Percentiles rank a stretch among this genome's conserved stretches.
Evolutionary conservation across 2,329 filamentous ascomycete species (phyloP).

Genomic region (Fusarium sp.): DNA sequence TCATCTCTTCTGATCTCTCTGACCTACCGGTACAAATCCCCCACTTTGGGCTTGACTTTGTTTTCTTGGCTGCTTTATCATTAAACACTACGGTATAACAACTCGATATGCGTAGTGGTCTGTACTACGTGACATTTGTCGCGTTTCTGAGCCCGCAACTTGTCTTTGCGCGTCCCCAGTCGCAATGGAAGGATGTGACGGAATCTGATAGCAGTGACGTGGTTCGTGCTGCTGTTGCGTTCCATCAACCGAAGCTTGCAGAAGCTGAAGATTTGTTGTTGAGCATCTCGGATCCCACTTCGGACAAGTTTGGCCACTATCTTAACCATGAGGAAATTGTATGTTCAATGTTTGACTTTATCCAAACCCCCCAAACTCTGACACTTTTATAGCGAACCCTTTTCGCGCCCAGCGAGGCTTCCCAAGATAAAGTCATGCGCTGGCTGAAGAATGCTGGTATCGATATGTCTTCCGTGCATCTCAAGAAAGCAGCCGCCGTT

Average conservation of each 20-base stretch:
- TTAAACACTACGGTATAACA: too few species aligned
- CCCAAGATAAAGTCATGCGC: neutral
- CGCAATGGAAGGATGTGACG: neutral
- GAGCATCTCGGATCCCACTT: neutral
- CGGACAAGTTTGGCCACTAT: slow-evolving; percentile 2
- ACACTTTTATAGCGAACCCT: neutral
- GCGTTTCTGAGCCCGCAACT: neutral
- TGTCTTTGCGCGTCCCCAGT: neutral
- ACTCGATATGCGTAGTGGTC: neutral
- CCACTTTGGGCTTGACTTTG: too few species aligned
- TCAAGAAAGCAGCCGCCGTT: slow-evolving; percentile 1
- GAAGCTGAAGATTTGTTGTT: slow-evolving; percentile 9
- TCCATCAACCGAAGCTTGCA: slow-evolving; percentile 5
- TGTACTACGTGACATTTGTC: neutral
- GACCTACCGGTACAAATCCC: neutral
- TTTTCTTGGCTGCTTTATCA: too few species aligned
- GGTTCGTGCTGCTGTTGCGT: slow-evolving; percentile 10
- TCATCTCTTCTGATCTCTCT: neutral
- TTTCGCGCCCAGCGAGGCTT: neutral
- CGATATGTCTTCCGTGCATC: neutral
- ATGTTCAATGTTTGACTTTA: too few species aligned
- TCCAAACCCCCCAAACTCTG: too few species aligned
- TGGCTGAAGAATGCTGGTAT: slow-evolving; percentile 3
- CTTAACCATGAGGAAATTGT: neutral
- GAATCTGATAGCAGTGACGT: neutral